Conservation (phyloP, 1,284 basidiomycete species). For the Tilletiaria anomala region DNA sequence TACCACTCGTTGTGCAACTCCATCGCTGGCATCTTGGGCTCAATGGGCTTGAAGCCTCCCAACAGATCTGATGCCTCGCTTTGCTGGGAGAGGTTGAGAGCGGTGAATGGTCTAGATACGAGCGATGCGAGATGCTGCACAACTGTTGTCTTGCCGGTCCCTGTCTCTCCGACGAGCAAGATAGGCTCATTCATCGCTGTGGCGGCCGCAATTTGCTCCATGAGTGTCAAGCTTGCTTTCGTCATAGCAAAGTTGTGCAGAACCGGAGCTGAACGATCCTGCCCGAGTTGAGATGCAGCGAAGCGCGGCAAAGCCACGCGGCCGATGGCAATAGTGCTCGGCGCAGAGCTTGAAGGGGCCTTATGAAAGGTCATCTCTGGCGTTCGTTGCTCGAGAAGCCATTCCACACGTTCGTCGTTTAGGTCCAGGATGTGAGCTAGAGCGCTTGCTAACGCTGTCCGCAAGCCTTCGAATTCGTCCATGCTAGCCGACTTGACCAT, state of each 20-base stretch:
- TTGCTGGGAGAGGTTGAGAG: slow-evolving; percentile 89
- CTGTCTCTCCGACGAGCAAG: slow-evolving; percentile 90
- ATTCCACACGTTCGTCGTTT: slow-evolving; percentile 22
- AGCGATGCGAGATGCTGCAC: slow-evolving; percentile 73
- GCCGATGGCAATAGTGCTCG: neutral
- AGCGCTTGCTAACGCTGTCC: slow-evolving; percentile 12
- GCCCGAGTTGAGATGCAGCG: neutral
- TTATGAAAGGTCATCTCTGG: slow-evolving; percentile 19
- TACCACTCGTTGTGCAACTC: slow-evolving; percentile 63
- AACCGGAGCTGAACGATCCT: neutral
- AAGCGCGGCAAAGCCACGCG: neutral
- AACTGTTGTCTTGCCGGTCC: slow-evolving; percentile 91
- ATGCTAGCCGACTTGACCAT: slow-evolving; percentile 1
- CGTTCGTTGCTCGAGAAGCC: slow-evolving; percentile 17
- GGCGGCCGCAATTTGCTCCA: slow-evolving; percentile 67
- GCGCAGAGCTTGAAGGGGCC: neutral
- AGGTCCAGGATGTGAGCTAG: slow-evolving; percentile 23
- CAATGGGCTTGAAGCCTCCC: slow-evolving; percentile 89
- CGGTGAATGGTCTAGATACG: slow-evolving; percentile 63
- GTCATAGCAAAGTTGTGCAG: slow-evolving; percentile 64
- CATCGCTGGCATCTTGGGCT: slow-evolving; percentile 55
- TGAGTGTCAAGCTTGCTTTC: slow-evolving; percentile 62
- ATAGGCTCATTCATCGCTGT: slow-evolving; percentile 66
- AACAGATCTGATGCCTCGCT: slow-evolving; percentile 88
- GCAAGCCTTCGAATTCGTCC: slow-evolving; percentile 13